Evolutionary conservation across 352 stramenopile genomes (phyloP).

Genomic region (Bremia lactucae): DNA sequence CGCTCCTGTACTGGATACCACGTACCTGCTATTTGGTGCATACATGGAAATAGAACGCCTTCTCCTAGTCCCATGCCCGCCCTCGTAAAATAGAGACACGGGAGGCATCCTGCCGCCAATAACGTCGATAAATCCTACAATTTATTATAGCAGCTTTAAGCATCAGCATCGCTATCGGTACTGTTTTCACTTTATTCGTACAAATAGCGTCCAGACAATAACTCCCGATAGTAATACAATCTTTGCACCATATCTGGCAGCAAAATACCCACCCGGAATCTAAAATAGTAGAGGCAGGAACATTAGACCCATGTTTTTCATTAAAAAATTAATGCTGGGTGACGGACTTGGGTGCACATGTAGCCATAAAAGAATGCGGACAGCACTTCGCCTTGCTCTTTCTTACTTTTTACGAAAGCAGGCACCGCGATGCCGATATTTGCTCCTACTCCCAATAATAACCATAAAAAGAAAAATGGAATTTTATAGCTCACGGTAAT

Average conservation of each 20-base stretch:
- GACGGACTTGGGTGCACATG: slow-evolving; percentile 64
- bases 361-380: slow-evolving; percentile 85
- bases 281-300: slow-evolving; percentile 10
- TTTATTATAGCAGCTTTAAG: not conserved
- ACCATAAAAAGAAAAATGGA: slow-evolving; percentile 5
- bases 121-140: slow-evolving; percentile 64
- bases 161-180: not conserved
- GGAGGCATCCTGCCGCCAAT: slow-evolving; percentile 41
- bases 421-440: slow-evolving; percentile 83
- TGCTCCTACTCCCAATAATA: slow-evolving; percentile 31
- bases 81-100: slow-evolving; percentile 63
- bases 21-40: slow-evolving; percentile 77
- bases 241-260: slow-evolving; percentile 60
- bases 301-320: not conserved
- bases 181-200: slow-evolving; percentile 12
- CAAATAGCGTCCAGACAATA: slow-evolving; percentile 75
- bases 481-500: slow-evolving; percentile 2
- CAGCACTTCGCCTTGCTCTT: slow-evolving; percentile 69
- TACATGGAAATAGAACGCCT: slow-evolving; percentile 81
- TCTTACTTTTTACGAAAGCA: slow-evolving; percentile 62
- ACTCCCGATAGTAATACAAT: slow-evolving; percentile 62
- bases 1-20: slow-evolving; percentile 79
- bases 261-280: slow-evolving; percentile 70
- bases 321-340: not conserved
- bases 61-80: slow-evolving; percentile 78